Conservation (phyloP, 2,329 filamentous ascomycete species). For the Xylariaceae sp. region DNA sequence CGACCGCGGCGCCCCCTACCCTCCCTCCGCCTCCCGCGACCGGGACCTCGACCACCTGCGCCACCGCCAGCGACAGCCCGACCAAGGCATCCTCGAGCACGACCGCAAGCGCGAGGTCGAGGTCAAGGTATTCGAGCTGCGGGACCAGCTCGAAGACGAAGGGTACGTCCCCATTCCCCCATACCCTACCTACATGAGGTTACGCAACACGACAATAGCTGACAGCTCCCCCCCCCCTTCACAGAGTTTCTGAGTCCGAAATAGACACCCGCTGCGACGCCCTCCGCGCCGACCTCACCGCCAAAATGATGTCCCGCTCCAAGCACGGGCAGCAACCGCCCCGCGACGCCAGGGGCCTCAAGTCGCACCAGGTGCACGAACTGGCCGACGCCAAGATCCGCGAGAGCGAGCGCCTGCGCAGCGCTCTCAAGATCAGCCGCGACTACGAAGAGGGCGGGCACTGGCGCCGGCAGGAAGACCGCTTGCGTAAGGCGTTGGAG, state of each 20-base stretch:
- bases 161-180: slow-evolving; percentile 45
- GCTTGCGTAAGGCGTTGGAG: slow-evolving; percentile 43
- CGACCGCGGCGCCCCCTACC: slow-evolving; percentile 73
- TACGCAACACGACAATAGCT: not conserved
- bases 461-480: slow-evolving; percentile 80
- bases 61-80: slow-evolving; percentile 77
- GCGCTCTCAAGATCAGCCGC: slow-evolving; percentile 80
- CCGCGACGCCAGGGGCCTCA: slow-evolving; percentile 55
- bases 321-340: slow-evolving; percentile 14
- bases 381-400: slow-evolving; percentile 93
- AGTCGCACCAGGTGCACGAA: slow-evolving; percentile 93
- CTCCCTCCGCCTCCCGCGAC: slow-evolving; percentile 7
- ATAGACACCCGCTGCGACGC: slow-evolving; percentile 74
- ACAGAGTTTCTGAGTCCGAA: slow-evolving; percentile 77
- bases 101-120: slow-evolving; percentile 88
- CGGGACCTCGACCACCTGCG: slow-evolving; percentile 64
- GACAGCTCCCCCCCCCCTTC: not conserved
- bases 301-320: slow-evolving; percentile 44
- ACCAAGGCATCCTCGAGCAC: slow-evolving; percentile 90
- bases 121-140: slow-evolving; percentile 85
- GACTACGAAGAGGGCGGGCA: slow-evolving; percentile 83
- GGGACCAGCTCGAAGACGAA: slow-evolving; percentile 89
- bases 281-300: slow-evolving; percentile 59
- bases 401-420: slow-evolving; percentile 84
- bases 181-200: not conserved